Percentiles rank a stretch among this genome's conserved stretches.
Evolutionary conservation across 495 filamentous ascomycete species (phyloP).

Genomic region (Penicillium paradoxum): DNA sequence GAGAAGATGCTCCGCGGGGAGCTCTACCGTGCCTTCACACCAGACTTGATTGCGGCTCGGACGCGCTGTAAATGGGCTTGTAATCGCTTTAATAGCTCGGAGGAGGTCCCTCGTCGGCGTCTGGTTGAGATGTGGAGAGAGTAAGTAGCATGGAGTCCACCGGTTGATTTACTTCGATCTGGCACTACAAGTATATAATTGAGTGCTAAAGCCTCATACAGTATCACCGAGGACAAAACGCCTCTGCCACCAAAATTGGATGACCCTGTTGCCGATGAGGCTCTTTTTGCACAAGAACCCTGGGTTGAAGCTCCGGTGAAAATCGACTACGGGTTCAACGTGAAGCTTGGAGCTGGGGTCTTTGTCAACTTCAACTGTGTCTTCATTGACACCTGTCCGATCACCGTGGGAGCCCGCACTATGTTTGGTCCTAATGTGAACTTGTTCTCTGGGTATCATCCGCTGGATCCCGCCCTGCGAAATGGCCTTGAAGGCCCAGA

Average conservation of each 20-base stretch:
- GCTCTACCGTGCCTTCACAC: constrained; percentile 50
- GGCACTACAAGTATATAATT: neutral
- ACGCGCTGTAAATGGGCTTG: constrained; percentile 54
- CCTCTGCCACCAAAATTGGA: constrained; percentile 55
- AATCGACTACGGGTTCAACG: constrained; percentile 72
- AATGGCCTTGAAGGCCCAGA: constrained; percentile 76
- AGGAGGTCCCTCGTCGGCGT: constrained; percentile 51
- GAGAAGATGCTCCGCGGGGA: constrained; percentile 41
- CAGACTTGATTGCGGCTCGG: constrained; percentile 52
- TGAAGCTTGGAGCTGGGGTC: constrained; percentile 59
- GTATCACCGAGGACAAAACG: constrained; percentile 54
- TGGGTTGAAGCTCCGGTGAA: constrained; percentile 69
- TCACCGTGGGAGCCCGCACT: constrained; percentile 74
- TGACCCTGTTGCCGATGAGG: constrained; percentile 55
- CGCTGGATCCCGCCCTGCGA: constrained; percentile 64
- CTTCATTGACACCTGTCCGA: constrained; percentile 71
- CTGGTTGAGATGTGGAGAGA: constrained; percentile 67
- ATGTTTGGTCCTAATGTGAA: constrained; percentile 72
- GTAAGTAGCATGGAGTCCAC: constrained; percentile 42
- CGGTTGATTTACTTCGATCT: neutral
- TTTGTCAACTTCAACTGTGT: constrained; percentile 76
- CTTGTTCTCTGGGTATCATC: constrained; percentile 70
- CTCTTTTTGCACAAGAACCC: constrained; percentile 53
- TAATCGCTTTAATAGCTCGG: constrained; percentile 57
- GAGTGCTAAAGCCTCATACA: constrained; percentile 20